phyloP scores from a whole-genome alignment of 2,329 filamentous ascomycete genomes.

The Exophiala viscosa region DNA sequence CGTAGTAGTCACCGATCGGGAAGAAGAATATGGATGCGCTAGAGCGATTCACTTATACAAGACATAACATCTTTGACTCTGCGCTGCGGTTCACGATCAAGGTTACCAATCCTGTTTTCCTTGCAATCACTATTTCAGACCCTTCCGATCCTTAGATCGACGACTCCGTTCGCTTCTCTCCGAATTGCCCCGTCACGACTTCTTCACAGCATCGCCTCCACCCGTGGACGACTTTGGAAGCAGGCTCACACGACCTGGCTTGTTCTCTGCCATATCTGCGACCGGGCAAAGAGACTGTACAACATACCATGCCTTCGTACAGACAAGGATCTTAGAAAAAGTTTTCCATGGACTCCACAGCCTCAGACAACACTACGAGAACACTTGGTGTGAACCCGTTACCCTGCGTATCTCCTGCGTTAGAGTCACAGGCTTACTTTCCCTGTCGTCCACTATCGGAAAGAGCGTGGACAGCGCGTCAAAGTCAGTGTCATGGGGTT shows the following conservation, averaged over 20 bases:
- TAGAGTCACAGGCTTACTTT: background rate
- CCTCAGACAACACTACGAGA: conserved; percentile 7
- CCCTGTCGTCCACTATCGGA: background rate
- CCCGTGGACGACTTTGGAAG: too few species aligned
- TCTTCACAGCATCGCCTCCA: too few species aligned
- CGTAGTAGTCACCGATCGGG: too few species aligned
- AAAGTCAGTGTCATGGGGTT: conserved; percentile 22
- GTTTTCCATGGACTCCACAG: conserved; percentile 25
- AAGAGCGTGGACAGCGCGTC: conserved; percentile 5
- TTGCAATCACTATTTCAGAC: too few species aligned
- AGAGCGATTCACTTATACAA: too few species aligned
- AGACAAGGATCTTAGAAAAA: conserved; percentile 16
- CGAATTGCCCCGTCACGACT: too few species aligned
- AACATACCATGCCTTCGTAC: conserved; percentile 15
- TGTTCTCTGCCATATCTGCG: background rate
- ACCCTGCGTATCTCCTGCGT: conserved; percentile 1
- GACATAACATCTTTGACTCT: too few species aligned
- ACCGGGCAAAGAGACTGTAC: conserved; percentile 1
- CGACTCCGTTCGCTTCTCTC: too few species aligned
- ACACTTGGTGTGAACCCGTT: conserved; percentile 14
- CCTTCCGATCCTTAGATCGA: too few species aligned
- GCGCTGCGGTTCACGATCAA: too few species aligned
- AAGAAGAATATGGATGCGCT: too few species aligned
- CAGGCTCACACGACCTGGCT: background rate
- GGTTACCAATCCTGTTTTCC: too few species aligned